These are phyloP conservation scores for Candida easanensis DNA, from an alignment of 805 yeast genomes.

Conservation along the genomic window DNA sequence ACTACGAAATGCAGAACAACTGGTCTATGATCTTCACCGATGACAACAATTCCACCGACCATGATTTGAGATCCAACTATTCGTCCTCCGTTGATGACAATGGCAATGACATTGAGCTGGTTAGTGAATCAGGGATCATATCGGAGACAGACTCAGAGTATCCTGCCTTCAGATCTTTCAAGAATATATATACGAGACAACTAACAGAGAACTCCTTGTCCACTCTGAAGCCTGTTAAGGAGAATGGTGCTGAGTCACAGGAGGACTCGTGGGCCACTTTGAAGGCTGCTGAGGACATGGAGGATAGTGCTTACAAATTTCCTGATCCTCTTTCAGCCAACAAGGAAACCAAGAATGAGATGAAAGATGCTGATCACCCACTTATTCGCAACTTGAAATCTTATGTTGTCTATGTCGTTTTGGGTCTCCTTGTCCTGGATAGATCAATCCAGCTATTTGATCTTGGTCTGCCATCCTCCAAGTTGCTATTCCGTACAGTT, in stretches of 20 bases:
- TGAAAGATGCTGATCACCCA: background rate
- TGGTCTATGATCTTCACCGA: slow-evolving; percentile 31
- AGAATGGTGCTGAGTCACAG: slow-evolving; percentile 1
- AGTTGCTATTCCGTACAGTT: slow-evolving; percentile 2
- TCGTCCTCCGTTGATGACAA: slow-evolving; percentile 20
- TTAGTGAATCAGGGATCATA: slow-evolving; percentile 11
- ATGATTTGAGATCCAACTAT: slow-evolving; percentile 24
- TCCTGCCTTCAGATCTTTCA: slow-evolving; percentile 7
- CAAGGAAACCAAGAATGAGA: background rate
- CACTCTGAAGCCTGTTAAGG: slow-evolving; percentile 5
- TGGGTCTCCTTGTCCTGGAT: slow-evolving; percentile 21
- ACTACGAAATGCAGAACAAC: slow-evolving; percentile 23
- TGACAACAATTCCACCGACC: slow-evolving; percentile 28
- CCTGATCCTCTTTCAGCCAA: slow-evolving; percentile 9
- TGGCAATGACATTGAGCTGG: slow-evolving; percentile 9
- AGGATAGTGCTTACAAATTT: slow-evolving; percentile 2
- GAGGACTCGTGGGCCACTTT: slow-evolving; percentile 10
- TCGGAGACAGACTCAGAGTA: slow-evolving; percentile 23
- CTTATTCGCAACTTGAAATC: slow-evolving; percentile 3
- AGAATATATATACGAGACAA: background rate
- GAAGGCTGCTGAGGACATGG: background rate
- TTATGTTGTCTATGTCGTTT: slow-evolving; percentile 10
- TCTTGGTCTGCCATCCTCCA: slow-evolving; percentile 11
- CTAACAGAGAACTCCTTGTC: slow-evolving; percentile 1
- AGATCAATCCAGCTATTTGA: slow-evolving; percentile 19